Evolutionary conservation across 306 rosid genomes (phyloP).

Genomic region (Delonix regia): DNA sequence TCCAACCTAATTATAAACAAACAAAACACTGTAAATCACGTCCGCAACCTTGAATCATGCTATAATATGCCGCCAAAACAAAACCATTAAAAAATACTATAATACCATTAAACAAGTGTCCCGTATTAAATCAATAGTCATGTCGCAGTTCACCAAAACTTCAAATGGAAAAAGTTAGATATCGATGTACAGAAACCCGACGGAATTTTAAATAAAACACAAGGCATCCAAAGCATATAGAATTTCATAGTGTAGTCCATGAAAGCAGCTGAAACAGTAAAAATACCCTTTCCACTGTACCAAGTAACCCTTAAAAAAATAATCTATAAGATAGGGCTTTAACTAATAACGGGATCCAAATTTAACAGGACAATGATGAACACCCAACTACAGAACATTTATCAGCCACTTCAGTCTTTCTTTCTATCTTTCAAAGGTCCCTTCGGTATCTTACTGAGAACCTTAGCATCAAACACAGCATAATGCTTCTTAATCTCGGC

Average conservation of each 20-base stretch:
- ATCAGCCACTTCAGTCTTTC: constrained; percentile 50
- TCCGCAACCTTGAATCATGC: too few relatives aligned
- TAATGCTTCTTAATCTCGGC: constrained; percentile 80
- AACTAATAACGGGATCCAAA: constrained; percentile 40
- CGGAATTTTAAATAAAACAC: constrained; percentile 28
- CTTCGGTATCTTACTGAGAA: constrained; percentile 79
- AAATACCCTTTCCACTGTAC: constrained; percentile 39
- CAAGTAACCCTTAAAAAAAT: constrained; percentile 23
- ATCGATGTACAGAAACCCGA: not conserved
- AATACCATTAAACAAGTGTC: not conserved
- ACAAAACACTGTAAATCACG: too few relatives aligned
- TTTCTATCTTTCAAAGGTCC: constrained; percentile 74
- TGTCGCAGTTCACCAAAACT: not conserved
- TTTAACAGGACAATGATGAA: constrained; percentile 30
- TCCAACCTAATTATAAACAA: too few relatives aligned
- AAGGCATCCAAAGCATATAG: constrained; percentile 38
- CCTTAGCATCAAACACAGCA: constrained; percentile 85
- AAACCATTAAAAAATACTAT: not conserved
- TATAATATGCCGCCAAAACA: not conserved
- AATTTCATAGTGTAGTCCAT: constrained; percentile 14
- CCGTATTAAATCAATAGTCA: not conserved
- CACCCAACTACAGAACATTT: constrained; percentile 34
- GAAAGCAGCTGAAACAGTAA: constrained; percentile 33
- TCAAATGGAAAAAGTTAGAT: not conserved
- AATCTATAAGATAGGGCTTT: constrained; percentile 39